These are phyloP conservation scores for Linum usitatissimum DNA, from an alignment of 345 rosid species.

Conservation along the genomic window DNA sequence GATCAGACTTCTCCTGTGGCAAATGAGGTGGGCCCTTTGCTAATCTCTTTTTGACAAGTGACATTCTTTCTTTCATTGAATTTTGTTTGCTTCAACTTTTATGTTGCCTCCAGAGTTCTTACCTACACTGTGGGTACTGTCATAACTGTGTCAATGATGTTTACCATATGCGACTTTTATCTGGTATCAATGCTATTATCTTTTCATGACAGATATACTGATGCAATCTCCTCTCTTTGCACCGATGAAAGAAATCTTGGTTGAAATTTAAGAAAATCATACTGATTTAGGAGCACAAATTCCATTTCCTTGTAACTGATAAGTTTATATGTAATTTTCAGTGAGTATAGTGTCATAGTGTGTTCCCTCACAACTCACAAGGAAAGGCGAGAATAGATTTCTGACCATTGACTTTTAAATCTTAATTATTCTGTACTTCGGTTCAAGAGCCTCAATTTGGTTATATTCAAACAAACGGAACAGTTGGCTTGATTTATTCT, in stretches of 20 bases:
- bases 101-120: not conserved
- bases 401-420: too few relatives aligned
- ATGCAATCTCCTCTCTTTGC: not conserved
- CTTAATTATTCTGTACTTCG: not conserved
- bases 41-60: not conserved
- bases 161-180: not conserved
- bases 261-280: not conserved
- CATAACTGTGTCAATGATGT: not conserved
- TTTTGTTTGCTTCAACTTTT: not conserved
- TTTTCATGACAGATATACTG: not conserved
- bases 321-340: not conserved
- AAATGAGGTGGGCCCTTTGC: constrained; percentile 47
- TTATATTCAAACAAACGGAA: not conserved
- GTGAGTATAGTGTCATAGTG: not conserved
- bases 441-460: not conserved
- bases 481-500: not conserved
- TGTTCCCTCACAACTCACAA: not conserved
- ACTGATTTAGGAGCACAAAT: not conserved
- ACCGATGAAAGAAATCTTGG: not conserved
- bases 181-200: not conserved
- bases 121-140: too few relatives aligned
- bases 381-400: not conserved
- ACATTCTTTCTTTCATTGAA: not conserved
- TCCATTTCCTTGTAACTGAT: not conserved
- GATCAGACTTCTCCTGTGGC: constrained; percentile 80